Conservation (phyloP, 2,329 filamentous ascomycete species). For the Claviceps quebecensis region DNA sequence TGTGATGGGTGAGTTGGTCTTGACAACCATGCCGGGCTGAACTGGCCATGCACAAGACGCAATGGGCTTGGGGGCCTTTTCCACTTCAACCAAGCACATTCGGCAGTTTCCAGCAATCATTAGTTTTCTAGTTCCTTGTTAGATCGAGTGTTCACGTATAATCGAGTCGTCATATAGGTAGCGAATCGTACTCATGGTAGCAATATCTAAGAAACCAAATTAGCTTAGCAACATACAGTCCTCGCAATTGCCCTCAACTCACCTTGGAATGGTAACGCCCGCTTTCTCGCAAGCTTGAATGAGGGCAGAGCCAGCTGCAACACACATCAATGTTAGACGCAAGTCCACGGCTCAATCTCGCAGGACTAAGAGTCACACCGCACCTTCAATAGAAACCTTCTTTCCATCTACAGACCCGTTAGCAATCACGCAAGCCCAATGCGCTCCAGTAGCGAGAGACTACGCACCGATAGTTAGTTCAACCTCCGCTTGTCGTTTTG, state of each 20-base stretch:
- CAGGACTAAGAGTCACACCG: slow-evolving; percentile 7
- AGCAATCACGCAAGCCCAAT: slow-evolving; percentile 18
- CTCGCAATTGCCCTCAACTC: not conserved
- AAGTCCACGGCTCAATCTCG: slow-evolving; percentile 6
- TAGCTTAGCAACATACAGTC: not conserved
- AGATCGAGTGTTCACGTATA: slow-evolving; percentile 20
- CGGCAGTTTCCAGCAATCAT: slow-evolving; percentile 99
- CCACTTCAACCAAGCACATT: slow-evolving; percentile 98
- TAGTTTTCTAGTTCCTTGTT: slow-evolving; percentile 56
- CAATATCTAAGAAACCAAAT: slow-evolving; percentile 57
- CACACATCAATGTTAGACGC: slow-evolving; percentile 26
- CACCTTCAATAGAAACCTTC: slow-evolving; percentile 96
- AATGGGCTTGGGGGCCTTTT: slow-evolving; percentile 89
- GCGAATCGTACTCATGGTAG: slow-evolving; percentile 74
- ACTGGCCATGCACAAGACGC: slow-evolving; percentile 98
- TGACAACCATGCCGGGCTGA: slow-evolving; percentile 96
- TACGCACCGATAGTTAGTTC: slow-evolving; percentile 80
- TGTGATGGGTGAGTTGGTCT: slow-evolving; percentile 89
- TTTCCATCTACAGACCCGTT: slow-evolving; percentile 61
- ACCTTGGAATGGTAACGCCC: slow-evolving; percentile 77
- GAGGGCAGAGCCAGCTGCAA: slow-evolving; percentile 75
- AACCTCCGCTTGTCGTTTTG: slow-evolving; percentile 73
- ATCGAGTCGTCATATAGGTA: slow-evolving; percentile 11
- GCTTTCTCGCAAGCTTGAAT: slow-evolving; percentile 99
- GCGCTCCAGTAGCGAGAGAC: slow-evolving; percentile 12